Evolutionary conservation across 306 rosid genomes (phyloP).

Genomic region (Cicer pinnatifidum): DNA sequence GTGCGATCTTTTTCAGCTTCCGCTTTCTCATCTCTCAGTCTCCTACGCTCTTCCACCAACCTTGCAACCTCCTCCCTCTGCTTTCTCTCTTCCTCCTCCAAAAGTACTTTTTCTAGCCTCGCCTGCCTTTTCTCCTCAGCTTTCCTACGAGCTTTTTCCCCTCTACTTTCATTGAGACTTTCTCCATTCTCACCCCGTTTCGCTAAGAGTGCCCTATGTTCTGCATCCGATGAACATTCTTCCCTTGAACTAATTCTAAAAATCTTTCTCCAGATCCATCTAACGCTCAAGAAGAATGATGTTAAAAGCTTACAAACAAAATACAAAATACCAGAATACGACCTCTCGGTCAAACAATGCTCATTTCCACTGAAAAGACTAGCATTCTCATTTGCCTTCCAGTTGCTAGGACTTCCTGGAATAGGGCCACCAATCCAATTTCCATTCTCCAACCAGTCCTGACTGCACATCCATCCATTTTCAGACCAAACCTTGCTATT

Average conservation of each 20-base stretch:
- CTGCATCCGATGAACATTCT: conserved; percentile 78
- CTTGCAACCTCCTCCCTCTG: conserved; percentile 99
- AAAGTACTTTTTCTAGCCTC: conserved; percentile 87
- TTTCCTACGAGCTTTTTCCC: conserved; percentile 93
- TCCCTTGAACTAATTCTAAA: conserved; percentile 80
- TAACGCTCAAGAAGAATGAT: conserved; percentile 78
- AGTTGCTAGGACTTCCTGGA: conserved; percentile 61
- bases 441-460: conserved; percentile 90
- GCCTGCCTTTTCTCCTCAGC: conserved; percentile 99
- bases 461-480: conserved; percentile 89
- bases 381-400: conserved; percentile 69
- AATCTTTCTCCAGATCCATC: conserved; percentile 94
- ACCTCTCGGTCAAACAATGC: conserved; percentile 82
- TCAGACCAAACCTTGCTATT: conserved; percentile 90
- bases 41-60: conserved; percentile 96
- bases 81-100: conserved; percentile 97
- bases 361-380: conserved; percentile 76
- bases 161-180: conserved; percentile 76
- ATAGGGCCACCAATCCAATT: conserved; percentile 78
- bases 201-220: conserved; percentile 66
- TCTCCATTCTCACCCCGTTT: conserved; percentile 80
- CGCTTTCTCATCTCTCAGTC: conserved; percentile 82
- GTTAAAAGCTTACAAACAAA: conserved; percentile 76
- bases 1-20: conserved; percentile 78
- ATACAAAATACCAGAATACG: conserved; percentile 76